These are phyloP conservation scores for Anaeramoeba flamelloides DNA, from an alignment of 78 protist species.

Conservation along the genomic window DNA sequence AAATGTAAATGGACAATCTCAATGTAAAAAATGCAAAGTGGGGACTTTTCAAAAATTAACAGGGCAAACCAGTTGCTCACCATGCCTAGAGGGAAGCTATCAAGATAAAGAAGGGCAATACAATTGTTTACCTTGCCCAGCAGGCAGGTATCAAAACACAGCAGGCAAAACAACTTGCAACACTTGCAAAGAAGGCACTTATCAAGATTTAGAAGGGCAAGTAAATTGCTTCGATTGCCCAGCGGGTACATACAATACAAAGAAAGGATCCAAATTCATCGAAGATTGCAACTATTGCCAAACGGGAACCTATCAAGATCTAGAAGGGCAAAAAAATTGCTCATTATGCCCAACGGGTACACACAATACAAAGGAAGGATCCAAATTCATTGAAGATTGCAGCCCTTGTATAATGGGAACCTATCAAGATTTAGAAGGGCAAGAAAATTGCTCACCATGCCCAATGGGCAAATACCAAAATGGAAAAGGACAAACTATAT, in stretches of 20 bases:
- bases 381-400: no score
- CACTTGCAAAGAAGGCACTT: not conserved
- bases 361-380: not conserved
- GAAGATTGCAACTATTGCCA: not conserved
- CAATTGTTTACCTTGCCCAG: no score
- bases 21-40: no score
- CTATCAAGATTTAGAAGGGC: not conserved
- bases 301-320: not conserved
- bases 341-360: not conserved
- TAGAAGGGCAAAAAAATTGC: not conserved
- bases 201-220: not conserved
- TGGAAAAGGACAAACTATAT: no score
- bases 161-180: not conserved
- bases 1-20: no score
- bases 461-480: no score
- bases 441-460: not conserved
- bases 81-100: no score
- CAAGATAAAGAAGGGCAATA: no score
- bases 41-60: no score
- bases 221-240: not conserved
- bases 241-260: not conserved
- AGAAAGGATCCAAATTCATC: not conserved
- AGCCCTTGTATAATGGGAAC: not conserved
- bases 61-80: no score
- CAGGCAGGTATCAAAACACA: no score